Conservation (phyloP, 1,284 basidiomycete species). For the Bjerkandera adusta region DNA sequence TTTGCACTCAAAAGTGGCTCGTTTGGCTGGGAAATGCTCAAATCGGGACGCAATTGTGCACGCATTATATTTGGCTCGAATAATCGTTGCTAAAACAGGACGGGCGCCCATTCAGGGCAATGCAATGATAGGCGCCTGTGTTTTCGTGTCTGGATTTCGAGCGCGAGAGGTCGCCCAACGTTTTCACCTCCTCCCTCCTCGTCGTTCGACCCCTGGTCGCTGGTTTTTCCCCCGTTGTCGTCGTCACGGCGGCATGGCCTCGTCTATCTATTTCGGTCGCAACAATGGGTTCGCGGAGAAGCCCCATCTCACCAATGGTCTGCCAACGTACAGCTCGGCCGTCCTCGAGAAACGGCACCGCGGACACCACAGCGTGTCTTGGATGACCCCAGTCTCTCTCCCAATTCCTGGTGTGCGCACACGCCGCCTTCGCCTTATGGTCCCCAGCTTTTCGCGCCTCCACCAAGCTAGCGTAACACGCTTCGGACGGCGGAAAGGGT, state of each 20-base stretch:
- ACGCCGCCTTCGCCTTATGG: conserved; percentile 48
- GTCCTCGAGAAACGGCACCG: conserved; percentile 67
- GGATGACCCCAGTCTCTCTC: conserved; percentile 59
- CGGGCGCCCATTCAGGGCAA: not conserved
- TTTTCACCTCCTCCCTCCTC: conserved; percentile 2
- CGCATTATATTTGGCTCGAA: no score
- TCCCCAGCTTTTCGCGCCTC: conserved; percentile 65
- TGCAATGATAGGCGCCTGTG: not conserved
- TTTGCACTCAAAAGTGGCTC: no score
- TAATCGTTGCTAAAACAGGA: no score
- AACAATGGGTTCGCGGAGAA: conserved; percentile 46
- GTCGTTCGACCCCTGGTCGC: conserved; percentile 15
- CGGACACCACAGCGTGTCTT: conserved; percentile 45
- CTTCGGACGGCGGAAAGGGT: conserved; percentile 57
- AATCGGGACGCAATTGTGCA: no score
- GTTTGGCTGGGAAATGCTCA: no score
- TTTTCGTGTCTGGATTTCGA: not conserved
- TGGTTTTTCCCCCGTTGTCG: conserved; percentile 8
- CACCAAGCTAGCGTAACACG: conserved; percentile 57
- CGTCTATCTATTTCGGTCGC: conserved; percentile 47
- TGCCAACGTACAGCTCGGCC: conserved; percentile 55
- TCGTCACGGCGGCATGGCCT: conserved; percentile 36
- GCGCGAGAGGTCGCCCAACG: not conserved
- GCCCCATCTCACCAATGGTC: conserved; percentile 41
- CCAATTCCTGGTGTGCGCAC: conserved; percentile 59